phyloP scores from a whole-genome alignment of 2,329 filamentous ascomycete species.

The Plectosphaerella sp. region DNA sequence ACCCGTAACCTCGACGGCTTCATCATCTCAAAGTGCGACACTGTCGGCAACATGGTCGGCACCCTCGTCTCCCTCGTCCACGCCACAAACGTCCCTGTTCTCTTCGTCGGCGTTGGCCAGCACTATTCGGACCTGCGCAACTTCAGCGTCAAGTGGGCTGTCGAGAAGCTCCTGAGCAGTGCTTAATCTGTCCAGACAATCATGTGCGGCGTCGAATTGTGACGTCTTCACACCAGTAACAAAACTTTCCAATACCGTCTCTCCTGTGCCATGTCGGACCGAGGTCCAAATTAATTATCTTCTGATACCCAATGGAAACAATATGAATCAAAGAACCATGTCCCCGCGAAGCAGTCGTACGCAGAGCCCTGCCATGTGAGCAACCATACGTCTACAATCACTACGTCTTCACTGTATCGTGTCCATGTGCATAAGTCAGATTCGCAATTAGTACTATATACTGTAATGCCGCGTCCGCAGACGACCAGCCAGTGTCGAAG shows the following conservation, averaged over 20 bases:
- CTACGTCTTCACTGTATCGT: too few species aligned
- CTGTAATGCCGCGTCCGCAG: background rate
- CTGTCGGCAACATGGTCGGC: constrained; percentile 97
- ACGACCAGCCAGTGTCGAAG: background rate
- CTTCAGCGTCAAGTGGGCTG: constrained; percentile 66
- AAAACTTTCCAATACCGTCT: background rate
- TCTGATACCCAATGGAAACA: constrained; percentile 14
- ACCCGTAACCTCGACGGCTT: constrained; percentile 85
- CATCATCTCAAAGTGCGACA: constrained; percentile 98
- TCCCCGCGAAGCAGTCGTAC: background rate
- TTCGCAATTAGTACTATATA: constrained; percentile 4
- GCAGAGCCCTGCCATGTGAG: too few species aligned
- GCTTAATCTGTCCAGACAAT: constrained; percentile 20
- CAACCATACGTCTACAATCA: too few species aligned
- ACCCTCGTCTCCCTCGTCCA: constrained; percentile 96
- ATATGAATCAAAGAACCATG: constrained; percentile 3
- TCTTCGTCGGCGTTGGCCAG: constrained; percentile 78
- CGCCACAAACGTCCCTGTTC: constrained; percentile 90
- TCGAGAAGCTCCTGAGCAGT: constrained; percentile 58
- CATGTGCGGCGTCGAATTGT: background rate
- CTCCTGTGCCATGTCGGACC: background rate
- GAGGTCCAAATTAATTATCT: too few species aligned
- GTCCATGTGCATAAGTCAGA: too few species aligned
- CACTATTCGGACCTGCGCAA: constrained; percentile 66
- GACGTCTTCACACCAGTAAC: background rate